Evolutionary conservation across 2,329 filamentous ascomycete species (phyloP), one percentile per base, ranked within the genome.

Genomic region (Penicillium sp.): DNA sequence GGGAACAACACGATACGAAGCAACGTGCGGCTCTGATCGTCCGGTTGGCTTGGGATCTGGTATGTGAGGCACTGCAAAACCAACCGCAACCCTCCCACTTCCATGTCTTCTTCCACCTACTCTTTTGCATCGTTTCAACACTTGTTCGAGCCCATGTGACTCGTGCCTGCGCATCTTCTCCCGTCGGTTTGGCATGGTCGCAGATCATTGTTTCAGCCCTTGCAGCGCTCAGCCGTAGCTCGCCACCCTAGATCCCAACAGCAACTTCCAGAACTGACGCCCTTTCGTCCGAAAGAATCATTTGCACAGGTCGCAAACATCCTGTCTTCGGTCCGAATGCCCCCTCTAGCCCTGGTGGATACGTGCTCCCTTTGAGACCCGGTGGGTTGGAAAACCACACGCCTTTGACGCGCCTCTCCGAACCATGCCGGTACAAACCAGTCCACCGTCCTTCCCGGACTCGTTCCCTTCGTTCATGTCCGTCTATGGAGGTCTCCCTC

Each of bases 401-500:
- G n/a, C n/a, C 57, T 55, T 59, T 54, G 18, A 14, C 29, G 20
- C 38, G 41, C 46, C 37, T 44, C 39, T 15, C 33, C 36, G 21
- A 48, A 63, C 47, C 50, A 68, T 69, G 65, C 64, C 66, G 47
- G 60, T 67, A 48, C 64, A 66, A 57, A 63, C 65, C 31, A 65
- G 60, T 45, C 54, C 63, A 41, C 60, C 65, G 57, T 63, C 63
- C 50, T 53, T 65, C 32, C 58, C 64, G 51, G 63, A 66, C 48
- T 70, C 70, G 46, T 73, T 76, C 59, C 73, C 73, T 37, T 74
- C 74, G 30, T 75, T 75, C 53, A 75, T 72, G 68, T 72, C 73
- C 32, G 73, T 75, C 23, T 76, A 75, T 61, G 71, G 71, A 51
- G 70, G 68, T 17, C 53, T 58, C n/a, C 48, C 56, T 19, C 48